Conservation (phyloP, 345 rosid species). For the Dipteronia dyeriana region DNA sequence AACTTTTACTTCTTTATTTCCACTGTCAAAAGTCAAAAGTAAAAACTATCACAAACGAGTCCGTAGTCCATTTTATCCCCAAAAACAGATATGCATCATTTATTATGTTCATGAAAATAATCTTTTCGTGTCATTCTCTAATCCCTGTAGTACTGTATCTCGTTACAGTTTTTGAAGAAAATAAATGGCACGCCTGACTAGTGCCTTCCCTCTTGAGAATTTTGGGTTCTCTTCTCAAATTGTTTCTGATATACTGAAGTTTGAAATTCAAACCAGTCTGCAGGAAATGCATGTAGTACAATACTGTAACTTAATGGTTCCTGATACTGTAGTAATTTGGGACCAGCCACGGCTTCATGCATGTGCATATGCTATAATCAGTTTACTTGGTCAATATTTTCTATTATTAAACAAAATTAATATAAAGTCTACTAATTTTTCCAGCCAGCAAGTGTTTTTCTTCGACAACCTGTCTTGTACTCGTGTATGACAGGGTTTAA, state of each 20-base stretch:
- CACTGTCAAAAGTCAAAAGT: too few species aligned
- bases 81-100: not conserved
- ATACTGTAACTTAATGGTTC: conserved; percentile 14
- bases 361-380: too few species aligned
- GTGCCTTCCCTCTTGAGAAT: not conserved
- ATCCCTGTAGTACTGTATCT: not conserved
- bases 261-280: conserved; percentile 50
- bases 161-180: not conserved
- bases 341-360: too few species aligned
- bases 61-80: not conserved
- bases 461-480: not conserved
- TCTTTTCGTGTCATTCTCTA: not conserved
- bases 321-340: too few species aligned
- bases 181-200: not conserved
- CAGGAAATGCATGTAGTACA: conserved; percentile 74
- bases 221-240: not conserved
- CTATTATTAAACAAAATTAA: too few species aligned
- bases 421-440: too few species aligned
- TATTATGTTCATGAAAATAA: not conserved
- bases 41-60: too few species aligned
- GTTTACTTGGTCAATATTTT: too few species aligned
- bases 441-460: too few species aligned
- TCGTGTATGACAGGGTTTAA: too few species aligned
- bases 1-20: too few species aligned
- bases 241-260: conserved; percentile 20